These are phyloP conservation scores for Cercophora sp. DNA, from an alignment of 495 filamentous ascomycete species.

Conservation along the genomic window DNA sequence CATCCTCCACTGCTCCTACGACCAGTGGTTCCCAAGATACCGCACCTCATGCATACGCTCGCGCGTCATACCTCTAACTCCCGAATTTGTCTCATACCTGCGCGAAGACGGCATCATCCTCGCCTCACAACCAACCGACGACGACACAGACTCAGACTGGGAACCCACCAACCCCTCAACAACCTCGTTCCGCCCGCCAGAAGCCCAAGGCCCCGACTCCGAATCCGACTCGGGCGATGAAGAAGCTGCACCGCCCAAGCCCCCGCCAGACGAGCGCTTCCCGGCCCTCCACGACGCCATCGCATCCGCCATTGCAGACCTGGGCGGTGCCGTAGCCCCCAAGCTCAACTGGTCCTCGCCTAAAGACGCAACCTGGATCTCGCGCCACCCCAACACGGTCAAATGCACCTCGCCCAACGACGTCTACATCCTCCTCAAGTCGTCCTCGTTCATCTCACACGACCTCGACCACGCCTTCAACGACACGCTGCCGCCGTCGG, in stretches of 20 bases:
- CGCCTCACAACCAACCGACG: slow-evolving; percentile 42
- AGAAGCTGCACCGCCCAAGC: slow-evolving; percentile 24
- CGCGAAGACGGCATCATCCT: slow-evolving; percentile 91
- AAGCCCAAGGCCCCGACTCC: slow-evolving; percentile 21
- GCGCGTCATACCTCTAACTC: slow-evolving; percentile 69
- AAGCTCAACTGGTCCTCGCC: slow-evolving; percentile 98
- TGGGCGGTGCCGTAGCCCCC: slow-evolving; percentile 78
- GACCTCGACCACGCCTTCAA: slow-evolving; percentile 92
- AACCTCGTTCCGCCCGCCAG: slow-evolving; percentile 21
- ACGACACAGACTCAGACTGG: slow-evolving; percentile 46
- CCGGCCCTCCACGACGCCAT: slow-evolving; percentile 72
- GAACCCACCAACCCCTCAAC: slow-evolving; percentile 33
- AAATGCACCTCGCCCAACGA: slow-evolving; percentile 85
- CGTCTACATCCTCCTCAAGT: slow-evolving; percentile 89
- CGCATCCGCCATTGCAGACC: slow-evolving; percentile 66
- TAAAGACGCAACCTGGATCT: slow-evolving; percentile 96
- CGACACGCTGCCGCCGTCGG: slow-evolving; percentile 51
- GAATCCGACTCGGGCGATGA: slow-evolving; percentile 39
- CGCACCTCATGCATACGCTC: slow-evolving; percentile 79
- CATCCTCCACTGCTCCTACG: slow-evolving; percentile 90
- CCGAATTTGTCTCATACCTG: slow-evolving; percentile 77
- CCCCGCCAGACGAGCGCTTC: slow-evolving; percentile 45
- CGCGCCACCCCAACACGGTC: slow-evolving; percentile 76
- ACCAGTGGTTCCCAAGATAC: slow-evolving; percentile 82
- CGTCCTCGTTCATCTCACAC: slow-evolving; percentile 87